Conservation (phyloP, 1,139 yeast species). For the Saccharomycopsis hybrid region DNA sequence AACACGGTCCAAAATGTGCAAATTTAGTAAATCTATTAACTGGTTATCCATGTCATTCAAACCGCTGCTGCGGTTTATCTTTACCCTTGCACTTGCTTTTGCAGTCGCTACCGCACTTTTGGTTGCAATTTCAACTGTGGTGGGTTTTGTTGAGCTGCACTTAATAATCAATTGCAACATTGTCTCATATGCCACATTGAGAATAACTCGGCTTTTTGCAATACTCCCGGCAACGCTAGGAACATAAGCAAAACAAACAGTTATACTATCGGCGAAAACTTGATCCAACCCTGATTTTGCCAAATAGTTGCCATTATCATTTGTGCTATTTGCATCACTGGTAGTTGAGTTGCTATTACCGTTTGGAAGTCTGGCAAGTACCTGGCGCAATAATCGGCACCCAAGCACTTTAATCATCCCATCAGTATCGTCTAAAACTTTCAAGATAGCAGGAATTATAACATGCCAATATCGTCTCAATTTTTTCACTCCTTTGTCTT, state of each 20-base stretch:
- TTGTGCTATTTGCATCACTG: too few relatives aligned
- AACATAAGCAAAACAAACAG: constrained; percentile 9
- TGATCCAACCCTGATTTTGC: constrained; percentile 8
- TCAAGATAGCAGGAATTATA: constrained; percentile 4
- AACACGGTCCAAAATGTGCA: not conserved
- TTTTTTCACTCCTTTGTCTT: too few relatives aligned
- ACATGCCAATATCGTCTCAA: constrained; percentile 10
- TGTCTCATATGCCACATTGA: not conserved
- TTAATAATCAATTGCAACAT: constrained; percentile 6
- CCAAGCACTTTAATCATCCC: constrained; percentile 8
- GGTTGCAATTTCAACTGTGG: too few relatives aligned
- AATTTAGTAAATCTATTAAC: not conserved
- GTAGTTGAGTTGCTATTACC: not conserved
- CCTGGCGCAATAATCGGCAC: constrained; percentile 1
- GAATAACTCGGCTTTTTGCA: not conserved
- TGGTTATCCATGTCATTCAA: not conserved
- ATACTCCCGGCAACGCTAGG: constrained; percentile 11
- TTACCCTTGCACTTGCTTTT: too few relatives aligned
- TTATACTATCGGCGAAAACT: not conserved
- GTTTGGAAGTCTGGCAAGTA: constrained; percentile 1
- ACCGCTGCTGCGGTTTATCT: too few relatives aligned
- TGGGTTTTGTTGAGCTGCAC: too few relatives aligned
- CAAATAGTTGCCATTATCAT: constrained; percentile 15
- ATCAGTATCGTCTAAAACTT: constrained; percentile 16
- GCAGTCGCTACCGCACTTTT: too few relatives aligned